Base-by-base conservation (phyloP, 2,329 filamentous ascomycete genomes). In the Alternaria viburni region DNA sequence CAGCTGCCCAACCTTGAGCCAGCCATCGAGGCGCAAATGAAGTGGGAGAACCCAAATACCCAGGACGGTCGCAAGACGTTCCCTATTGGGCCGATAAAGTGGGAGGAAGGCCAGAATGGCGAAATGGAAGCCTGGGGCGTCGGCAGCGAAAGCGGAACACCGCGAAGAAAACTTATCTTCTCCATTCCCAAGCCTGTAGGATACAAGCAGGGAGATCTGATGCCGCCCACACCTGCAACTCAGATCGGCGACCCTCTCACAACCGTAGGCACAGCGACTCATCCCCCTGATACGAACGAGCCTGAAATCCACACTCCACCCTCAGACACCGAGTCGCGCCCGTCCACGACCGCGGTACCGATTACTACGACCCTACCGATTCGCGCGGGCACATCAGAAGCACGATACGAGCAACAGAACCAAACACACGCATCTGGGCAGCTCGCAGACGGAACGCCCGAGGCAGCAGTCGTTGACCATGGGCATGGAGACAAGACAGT, bases 1-100 rank as follows among this genome's bases (percentile, higher is more conserved):
- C 88, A 92, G 65, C 83, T 90, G 80, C 90, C 91, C 7, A 86
- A 88, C 55, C 81, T 94, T n/a, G 94, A 97, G 62, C 80, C 82
- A 1, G 73, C 69, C 12, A 83, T 85, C 41, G 76, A 79, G n/a
- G 66, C 77, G 7, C 73, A 71, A 11, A 69, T 85, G 32, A 73
- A 79, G 28, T 85, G 83, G 83, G 77, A 77, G 45, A 70, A 69
- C 4, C 74, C 78, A 7, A 60, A 63, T 25, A 67, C 62, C 4
- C 71, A 81, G 44, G 70, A 76, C 26, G 78, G 78, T 21, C 69
- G 68, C 43, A 77, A 79, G 26, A 84, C 83, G 8, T 72, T 84
- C 21, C 83, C 83, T 1, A 82, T 77, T 19, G 83, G 83, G 0
- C 83, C 83, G 1, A 81, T 85, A 19, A 81, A 77, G 60, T 85